These are phyloP conservation scores for Chaetothyriales sp. DNA, from an alignment of 2,329 filamentous ascomycete genomes.

Conservation along the genomic window DNA sequence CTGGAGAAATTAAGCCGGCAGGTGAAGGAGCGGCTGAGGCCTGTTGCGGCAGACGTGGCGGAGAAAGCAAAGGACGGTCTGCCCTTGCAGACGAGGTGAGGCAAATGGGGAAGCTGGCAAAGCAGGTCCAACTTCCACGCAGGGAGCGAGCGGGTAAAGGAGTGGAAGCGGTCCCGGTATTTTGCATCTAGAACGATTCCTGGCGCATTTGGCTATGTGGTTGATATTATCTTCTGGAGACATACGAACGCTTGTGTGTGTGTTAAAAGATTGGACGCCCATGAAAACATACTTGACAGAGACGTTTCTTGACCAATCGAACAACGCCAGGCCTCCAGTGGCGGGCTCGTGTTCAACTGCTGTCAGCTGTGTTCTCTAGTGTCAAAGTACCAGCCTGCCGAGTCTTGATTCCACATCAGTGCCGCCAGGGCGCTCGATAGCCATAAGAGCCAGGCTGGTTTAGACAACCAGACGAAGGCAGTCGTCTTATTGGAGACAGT, in stretches of 20 bases:
- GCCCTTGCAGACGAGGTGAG: constrained; percentile 35
- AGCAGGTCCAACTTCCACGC: not conserved
- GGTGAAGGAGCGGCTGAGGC: constrained; percentile 7
- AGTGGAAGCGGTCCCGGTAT: not conserved
- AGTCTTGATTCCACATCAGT: not conserved
- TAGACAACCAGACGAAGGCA: not conserved
- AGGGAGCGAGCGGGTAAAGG: not conserved
- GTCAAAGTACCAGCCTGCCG: not conserved
- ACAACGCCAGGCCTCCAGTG: not conserved
- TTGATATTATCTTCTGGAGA: not conserved
- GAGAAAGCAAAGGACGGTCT: constrained; percentile 42
- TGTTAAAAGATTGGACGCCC: not conserved
- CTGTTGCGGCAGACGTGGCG: constrained; percentile 13
- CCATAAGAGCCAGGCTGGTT: not conserved
- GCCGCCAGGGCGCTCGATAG: not conserved
- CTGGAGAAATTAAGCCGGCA: constrained; percentile 51
- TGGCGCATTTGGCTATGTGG: not conserved
- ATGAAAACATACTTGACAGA: not conserved
- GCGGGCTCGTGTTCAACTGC: not conserved
- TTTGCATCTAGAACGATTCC: not conserved
- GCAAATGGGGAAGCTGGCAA: not conserved
- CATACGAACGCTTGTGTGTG: not conserved
- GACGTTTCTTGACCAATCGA: too few species aligned
- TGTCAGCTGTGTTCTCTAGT: not conserved
- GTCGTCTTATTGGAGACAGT: not conserved